Conservation (phyloP, 371 early-diverging fungal genomes). For the Mortierella sp. region DNA sequence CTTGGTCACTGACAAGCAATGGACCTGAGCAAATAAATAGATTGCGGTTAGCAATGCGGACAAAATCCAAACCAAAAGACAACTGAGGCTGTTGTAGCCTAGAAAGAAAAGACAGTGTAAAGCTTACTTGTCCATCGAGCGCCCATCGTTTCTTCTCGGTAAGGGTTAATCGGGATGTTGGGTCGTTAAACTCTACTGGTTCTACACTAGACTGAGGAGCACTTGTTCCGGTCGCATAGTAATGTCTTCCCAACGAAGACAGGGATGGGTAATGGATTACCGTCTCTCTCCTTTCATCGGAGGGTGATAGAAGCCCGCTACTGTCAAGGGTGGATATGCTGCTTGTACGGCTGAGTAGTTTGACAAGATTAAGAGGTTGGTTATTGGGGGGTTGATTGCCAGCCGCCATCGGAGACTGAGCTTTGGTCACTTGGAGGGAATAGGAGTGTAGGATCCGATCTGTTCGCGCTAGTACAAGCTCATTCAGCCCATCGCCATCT, state of each 20-base stretch:
- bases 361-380: constrained; percentile 29
- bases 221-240: constrained; percentile 5
- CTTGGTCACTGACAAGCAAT: constrained; percentile 42
- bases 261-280: constrained; percentile 44
- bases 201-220: constrained; percentile 9
- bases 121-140: constrained; percentile 65
- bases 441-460: constrained; percentile 84
- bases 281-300: constrained; percentile 37
- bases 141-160: constrained; percentile 68
- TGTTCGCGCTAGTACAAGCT: constrained; percentile 82
- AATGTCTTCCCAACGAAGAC: constrained; percentile 19
- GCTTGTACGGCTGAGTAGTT: constrained; percentile 39
- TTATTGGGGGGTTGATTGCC: constrained; percentile 18
- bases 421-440: constrained; percentile 26
- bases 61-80: no score
- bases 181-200: constrained; percentile 11
- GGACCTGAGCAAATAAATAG: constrained; percentile 13
- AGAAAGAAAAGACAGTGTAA: no score
- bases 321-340: constrained; percentile 46
- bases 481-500: constrained; percentile 82
- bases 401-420: constrained; percentile 16
- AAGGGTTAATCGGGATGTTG: constrained; percentile 33
- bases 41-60: no score
- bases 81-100: no score
- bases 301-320: constrained; percentile 45